Conservation (phyloP, 352 stramenopile species). For the Phytophthora agathidicida region DNA sequence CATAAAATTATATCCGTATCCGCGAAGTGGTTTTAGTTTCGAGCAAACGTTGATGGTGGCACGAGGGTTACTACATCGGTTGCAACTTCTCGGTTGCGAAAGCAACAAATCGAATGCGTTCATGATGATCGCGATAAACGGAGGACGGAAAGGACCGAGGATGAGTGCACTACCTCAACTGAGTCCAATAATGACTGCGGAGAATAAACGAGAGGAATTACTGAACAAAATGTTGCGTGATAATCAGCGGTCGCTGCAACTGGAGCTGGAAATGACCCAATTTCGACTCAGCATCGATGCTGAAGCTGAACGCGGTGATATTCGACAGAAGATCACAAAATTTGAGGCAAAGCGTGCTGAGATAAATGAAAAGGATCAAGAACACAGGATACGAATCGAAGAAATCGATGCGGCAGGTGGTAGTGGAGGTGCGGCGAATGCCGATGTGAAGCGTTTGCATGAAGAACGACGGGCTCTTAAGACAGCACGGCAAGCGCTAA, state of each 20-base stretch:
- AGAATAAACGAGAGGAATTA: slow-evolving; percentile 26
- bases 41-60: slow-evolving; percentile 61
- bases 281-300: slow-evolving; percentile 21
- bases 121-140: slow-evolving; percentile 47
- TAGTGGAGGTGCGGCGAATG: slow-evolving; percentile 17
- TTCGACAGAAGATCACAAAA: slow-evolving; percentile 23
- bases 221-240: slow-evolving; percentile 49
- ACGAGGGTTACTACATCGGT: slow-evolving; percentile 31
- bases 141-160: slow-evolving; percentile 25
- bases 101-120: slow-evolving; percentile 10
- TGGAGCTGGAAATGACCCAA: slow-evolving; percentile 26
- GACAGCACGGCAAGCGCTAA: slow-evolving; percentile 47
- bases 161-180: slow-evolving; percentile 28
- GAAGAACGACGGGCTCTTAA: slow-evolving; percentile 53
- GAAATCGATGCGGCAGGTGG: slow-evolving; percentile 60
- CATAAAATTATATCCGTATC: slow-evolving; percentile 40
- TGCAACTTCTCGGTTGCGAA: slow-evolving; percentile 41
- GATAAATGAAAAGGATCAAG: slow-evolving; percentile 35
- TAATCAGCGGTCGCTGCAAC: slow-evolving; percentile 31
- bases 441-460: slow-evolving; percentile 27
- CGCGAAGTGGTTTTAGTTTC: slow-evolving; percentile 44
- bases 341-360: slow-evolving; percentile 24
- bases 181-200: slow-evolving; percentile 15
- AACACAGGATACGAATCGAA: slow-evolving; percentile 54
- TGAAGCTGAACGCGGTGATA: slow-evolving; percentile 6